Evolutionary conservation across 2,329 filamentous ascomycete genomes (phyloP).

Genomic region (Penicillium sp.): DNA sequence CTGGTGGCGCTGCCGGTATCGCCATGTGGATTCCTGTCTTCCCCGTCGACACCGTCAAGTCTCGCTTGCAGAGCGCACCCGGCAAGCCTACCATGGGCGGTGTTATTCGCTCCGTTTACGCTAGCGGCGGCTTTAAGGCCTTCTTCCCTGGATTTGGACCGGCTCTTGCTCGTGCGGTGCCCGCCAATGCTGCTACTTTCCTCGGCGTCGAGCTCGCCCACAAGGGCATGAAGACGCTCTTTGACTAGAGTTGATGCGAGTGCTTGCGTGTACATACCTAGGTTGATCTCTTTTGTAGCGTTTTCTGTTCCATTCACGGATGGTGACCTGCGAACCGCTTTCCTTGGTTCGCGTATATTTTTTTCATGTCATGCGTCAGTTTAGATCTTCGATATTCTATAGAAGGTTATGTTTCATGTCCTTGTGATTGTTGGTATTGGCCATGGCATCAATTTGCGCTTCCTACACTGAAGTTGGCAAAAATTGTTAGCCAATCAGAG

Average conservation of each 20-base stretch:
- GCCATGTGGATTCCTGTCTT: conserved; percentile 99
- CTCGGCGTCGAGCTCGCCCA: conserved; percentile 53
- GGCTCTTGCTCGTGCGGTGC: conserved; percentile 86
- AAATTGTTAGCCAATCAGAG: not conserved
- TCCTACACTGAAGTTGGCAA: not conserved
- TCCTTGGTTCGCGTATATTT: conserved; percentile 1
- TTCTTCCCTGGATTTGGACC: conserved; percentile 98
- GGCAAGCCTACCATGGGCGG: conserved; percentile 77
- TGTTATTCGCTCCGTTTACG: conserved; percentile 80
- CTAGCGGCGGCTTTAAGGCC: conserved; percentile 76
- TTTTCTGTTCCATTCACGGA: conserved; percentile 20
- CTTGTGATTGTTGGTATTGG: not conserved
- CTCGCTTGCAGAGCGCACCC: conserved; percentile 84
- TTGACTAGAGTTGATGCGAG: conserved; percentile 29
- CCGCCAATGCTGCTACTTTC: conserved; percentile 95
- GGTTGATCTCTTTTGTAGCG: conserved; percentile 12
- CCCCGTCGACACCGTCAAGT: conserved; percentile 96
- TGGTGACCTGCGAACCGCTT: conserved; percentile 11
- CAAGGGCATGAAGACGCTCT: conserved; percentile 51
- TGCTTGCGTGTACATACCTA: conserved; percentile 8
- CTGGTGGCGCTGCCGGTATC: conserved; percentile 85
- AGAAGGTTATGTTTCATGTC: not conserved
- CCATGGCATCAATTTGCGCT: not conserved
- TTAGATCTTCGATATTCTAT: conserved; percentile 3
- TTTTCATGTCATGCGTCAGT: not conserved